Conservation (phyloP, 2,329 filamentous ascomycete genomes). For the Ploettnerulaceae sp. region DNA sequence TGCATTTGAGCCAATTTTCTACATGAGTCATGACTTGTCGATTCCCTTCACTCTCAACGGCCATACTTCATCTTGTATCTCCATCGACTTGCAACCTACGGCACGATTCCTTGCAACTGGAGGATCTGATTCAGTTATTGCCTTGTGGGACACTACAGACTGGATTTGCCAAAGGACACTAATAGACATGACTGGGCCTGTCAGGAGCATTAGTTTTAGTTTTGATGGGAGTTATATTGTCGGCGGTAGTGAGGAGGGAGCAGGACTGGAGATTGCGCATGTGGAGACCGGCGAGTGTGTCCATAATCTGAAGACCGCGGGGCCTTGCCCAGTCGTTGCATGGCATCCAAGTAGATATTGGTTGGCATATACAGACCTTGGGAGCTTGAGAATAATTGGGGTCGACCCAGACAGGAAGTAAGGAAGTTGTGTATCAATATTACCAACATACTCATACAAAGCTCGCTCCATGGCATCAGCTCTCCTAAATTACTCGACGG, state of each 20-base stretch:
- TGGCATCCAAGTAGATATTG: constrained; percentile 75
- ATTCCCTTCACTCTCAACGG: constrained; percentile 60
- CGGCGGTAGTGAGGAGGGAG: constrained; percentile 68
- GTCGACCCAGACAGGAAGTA: constrained; percentile 32
- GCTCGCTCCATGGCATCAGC: no score
- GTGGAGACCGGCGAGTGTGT: constrained; percentile 70
- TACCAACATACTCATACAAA: neutral
- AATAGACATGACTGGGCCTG: constrained; percentile 62
- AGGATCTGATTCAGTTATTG: constrained; percentile 69
- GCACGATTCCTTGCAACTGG: constrained; percentile 70
- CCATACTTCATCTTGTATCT: constrained; percentile 68
- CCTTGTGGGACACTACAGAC: constrained; percentile 72
- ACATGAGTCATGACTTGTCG: constrained; percentile 41
- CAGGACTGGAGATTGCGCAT: constrained; percentile 65
- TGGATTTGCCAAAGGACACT: constrained; percentile 73
- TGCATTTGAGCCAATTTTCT: constrained; percentile 50
- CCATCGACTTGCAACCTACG: constrained; percentile 64
- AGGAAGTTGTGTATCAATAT: constrained; percentile 6
- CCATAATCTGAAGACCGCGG: constrained; percentile 64
- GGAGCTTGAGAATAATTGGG: constrained; percentile 57
- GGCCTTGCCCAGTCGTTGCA: constrained; percentile 60
- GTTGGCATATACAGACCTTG: constrained; percentile 66
- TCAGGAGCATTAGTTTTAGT: constrained; percentile 67
- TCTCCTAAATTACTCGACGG: no score
- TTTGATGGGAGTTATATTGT: constrained; percentile 74